A percentile compares a stretch with the other conserved stretches of the same genome.
Evolutionary conservation across 140 eudicot species (phyloP).

Genomic region (Senecio squalidus): DNA sequence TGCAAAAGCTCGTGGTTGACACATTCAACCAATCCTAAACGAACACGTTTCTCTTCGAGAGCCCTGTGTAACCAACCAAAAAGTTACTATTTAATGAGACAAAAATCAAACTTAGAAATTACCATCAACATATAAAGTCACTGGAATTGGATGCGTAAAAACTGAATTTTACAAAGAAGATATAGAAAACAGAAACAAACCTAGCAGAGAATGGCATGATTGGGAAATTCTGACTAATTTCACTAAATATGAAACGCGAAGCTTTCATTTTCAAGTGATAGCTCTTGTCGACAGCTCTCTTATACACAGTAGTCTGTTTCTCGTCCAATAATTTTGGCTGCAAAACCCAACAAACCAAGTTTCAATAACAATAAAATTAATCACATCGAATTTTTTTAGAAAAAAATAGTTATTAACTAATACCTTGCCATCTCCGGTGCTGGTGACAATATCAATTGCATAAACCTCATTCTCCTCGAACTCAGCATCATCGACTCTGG

Average conservation of each 20-base stretch:
- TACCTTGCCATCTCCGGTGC: constrained; percentile 97
- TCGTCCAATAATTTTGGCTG: constrained; percentile 90
- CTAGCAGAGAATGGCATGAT: constrained; percentile 97
- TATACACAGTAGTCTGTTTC: constrained; percentile 84
- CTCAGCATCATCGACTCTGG: constrained; percentile 91
- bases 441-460: constrained; percentile 79
- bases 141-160: background rate
- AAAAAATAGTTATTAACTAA: background rate
- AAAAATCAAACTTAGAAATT: no score
- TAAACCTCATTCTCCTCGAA: constrained; percentile 95
- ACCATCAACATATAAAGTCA: background rate
- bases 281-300: constrained; percentile 91
- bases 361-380: background rate
- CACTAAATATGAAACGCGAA: constrained; percentile 86
- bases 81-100: background rate
- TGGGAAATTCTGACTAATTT: constrained; percentile 85
- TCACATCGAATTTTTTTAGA: background rate
- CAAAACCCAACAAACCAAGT: constrained; percentile 6
- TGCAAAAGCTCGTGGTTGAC: constrained; percentile 90
- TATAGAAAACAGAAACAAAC: constrained; percentile 18
- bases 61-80: constrained; percentile 41
- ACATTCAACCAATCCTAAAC: constrained; percentile 88
- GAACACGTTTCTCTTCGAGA: constrained; percentile 88
- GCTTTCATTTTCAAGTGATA: constrained; percentile 97
- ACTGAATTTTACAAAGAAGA: background rate